A percentile compares a stretch with the other conserved stretches of the same genome.
Evolutionary conservation across 139 green algal genomes (phyloP).

Genomic region (Picochlorum sp.): DNA sequence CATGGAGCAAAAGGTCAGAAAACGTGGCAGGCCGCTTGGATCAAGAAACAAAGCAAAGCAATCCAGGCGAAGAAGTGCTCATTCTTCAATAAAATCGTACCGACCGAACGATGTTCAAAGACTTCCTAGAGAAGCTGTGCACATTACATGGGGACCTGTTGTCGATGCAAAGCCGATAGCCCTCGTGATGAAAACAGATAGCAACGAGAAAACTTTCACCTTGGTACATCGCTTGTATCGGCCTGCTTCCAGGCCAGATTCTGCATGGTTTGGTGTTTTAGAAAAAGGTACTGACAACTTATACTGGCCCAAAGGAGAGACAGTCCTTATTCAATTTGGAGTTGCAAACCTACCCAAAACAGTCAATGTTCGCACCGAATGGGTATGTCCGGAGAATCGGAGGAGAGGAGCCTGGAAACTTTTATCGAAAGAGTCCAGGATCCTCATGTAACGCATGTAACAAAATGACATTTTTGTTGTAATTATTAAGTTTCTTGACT

Average conservation of each 20-base stretch:
- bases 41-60: not conserved
- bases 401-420: constrained; percentile 15
- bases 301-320: constrained; percentile 14
- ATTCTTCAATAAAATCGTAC: too few relatives aligned
- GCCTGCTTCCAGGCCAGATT: constrained; percentile 4
- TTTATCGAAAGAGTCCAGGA: constrained; percentile 19
- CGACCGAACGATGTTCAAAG: not conserved
- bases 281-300: constrained; percentile 13
- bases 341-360: constrained; percentile 17
- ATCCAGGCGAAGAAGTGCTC: too few relatives aligned
- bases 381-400: not conserved
- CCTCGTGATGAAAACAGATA: constrained; percentile 17
- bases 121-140: constrained; percentile 9
- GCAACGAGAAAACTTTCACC: constrained; percentile 8
- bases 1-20: not conserved
- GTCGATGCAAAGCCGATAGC: constrained; percentile 24
- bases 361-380: constrained; percentile 24
- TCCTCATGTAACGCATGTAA: constrained; percentile 19
- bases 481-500: too few relatives aligned
- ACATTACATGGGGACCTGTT: constrained; percentile 21
- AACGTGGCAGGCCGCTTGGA: not conserved
- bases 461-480: too few relatives aligned
- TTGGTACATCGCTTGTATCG: constrained; percentile 24
- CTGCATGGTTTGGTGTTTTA: constrained; percentile 26
- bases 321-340: constrained; percentile 14